Conservation (phyloP, 352 stramenopile species). For the Phytophthora litchii region DNA sequence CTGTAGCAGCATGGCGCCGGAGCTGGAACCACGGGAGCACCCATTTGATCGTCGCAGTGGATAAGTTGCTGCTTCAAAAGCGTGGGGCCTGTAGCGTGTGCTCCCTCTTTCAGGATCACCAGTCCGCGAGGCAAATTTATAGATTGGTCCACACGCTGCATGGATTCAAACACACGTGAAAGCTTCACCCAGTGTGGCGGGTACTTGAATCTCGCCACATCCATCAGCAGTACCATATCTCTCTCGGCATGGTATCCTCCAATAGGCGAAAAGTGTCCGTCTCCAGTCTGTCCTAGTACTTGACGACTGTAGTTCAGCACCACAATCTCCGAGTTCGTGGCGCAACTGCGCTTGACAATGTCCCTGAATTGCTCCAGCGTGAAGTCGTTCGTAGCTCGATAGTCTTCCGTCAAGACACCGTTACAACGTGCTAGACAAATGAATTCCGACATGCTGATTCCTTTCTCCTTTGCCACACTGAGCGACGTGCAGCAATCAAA, state of each 20-base stretch:
- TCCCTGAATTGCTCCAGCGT: conserved; percentile 58
- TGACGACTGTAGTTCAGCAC: conserved; percentile 94
- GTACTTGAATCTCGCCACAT: conserved; percentile 97
- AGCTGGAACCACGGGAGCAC: conserved; percentile 13
- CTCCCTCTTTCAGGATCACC: conserved; percentile 24
- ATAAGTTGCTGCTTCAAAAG: conserved; percentile 56
- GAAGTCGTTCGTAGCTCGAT: conserved; percentile 52
- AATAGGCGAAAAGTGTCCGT: conserved; percentile 97
- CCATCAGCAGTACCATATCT: conserved; percentile 95
- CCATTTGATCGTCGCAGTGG: conserved; percentile 36
- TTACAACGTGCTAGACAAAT: conserved; percentile 73
- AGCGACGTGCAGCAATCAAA: conserved; percentile 85
- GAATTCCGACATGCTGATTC: conserved; percentile 77
- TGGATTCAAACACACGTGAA: conserved; percentile 52
- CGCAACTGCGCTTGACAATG: conserved; percentile 79
- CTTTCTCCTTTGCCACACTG: conserved; percentile 68
- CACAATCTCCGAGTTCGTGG: conserved; percentile 81
- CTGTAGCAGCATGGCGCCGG: conserved; percentile 42
- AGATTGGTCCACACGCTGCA: conserved; percentile 55
- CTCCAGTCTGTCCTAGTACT: conserved; percentile 93
- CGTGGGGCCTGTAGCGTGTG: conserved; percentile 44
- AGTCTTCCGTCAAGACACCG: conserved; percentile 54
- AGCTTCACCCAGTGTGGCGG: conserved; percentile 87
- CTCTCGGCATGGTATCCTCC: conserved; percentile 92
- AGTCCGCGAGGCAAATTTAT: conserved; percentile 46